Base-by-base conservation (phyloP, 352 stramenopile genomes). In the Aphanomyces astaci region DNA sequence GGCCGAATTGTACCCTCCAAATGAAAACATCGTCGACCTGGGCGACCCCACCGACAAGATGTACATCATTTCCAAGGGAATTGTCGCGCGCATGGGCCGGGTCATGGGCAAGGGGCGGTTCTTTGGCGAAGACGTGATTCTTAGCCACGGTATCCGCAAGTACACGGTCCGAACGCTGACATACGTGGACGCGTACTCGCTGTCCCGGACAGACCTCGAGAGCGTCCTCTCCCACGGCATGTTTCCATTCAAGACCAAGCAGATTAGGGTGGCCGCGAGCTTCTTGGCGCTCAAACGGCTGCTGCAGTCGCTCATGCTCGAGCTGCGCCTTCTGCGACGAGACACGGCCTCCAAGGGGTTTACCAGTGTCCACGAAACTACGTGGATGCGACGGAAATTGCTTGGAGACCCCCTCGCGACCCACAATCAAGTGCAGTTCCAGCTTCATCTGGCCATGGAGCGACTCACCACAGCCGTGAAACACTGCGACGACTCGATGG, bases 101-200 rank as follows among this genome's bases (percentile, higher is more conserved):
- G 57, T 71, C 4, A 28, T 71, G 3, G 64, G 54, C 11, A 71
- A 66, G 57, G 64, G 64, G 2, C 53, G 57, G 15, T 71, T 66
- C 49, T 71, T 71, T 66, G 64, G 64, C 30, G 64, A 71, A 66
- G 64, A 71, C 36, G 57, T 71, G n/a, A 71, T 71, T 28, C 51
- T 71, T 51, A 62, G 57, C 32, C 57, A 64, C 32, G 64, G 57
- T 3, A 45, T 64, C 22, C 64, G 64, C 53, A 54, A 64, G n/a
- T 71, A 71, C 56, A 56, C 63, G 24, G 64, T 71, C 2, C 64
- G 64, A 3, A 66, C 64, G 51, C 57, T 71, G 31, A 71, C 64
- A 33, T 71, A 51, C 32, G 49, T 71, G n/a, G 64, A 71, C 31
- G 64, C 64, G 22, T 66, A 66, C 49, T 71, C 54, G 27, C 64